Conservation (phyloP, 1,284 basidiomycete species). For the Sporisorium graminicola region DNA sequence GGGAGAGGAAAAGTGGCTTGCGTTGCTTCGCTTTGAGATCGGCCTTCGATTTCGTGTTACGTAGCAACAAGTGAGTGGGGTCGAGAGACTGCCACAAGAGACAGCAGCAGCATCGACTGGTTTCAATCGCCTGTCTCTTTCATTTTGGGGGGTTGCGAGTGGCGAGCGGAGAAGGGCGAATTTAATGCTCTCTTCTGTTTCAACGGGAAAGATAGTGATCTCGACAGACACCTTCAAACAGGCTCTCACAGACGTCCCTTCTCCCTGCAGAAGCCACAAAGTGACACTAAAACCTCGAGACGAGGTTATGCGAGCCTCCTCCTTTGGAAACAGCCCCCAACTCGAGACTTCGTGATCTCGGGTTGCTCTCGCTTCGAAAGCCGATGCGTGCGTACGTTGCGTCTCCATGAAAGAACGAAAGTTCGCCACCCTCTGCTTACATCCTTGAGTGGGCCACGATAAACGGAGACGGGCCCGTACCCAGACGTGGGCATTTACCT, state of each 20-base stretch:
- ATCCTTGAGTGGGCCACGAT: too few relatives aligned
- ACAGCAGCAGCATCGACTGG: neutral
- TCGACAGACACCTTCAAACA: neutral
- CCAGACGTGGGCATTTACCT: neutral
- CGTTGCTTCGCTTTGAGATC: neutral
- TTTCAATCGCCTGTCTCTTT: neutral
- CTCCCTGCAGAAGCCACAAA: constrained; percentile 2
- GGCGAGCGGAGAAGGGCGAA: too few relatives aligned
- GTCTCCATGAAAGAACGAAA: neutral
- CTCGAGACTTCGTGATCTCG: neutral
- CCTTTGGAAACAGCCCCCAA: too few relatives aligned
- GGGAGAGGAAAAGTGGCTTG: neutral
- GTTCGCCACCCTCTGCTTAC: neutral
- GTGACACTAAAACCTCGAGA: neutral
- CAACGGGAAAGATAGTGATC: neutral
- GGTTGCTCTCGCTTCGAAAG: neutral
- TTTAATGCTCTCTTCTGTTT: too few relatives aligned
- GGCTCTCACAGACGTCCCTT: neutral
- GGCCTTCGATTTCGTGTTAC: neutral
- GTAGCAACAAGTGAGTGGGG: neutral
- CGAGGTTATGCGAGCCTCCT: neutral
- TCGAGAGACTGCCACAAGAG: too few relatives aligned
- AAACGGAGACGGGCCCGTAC: too few relatives aligned
- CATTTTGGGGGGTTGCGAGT: neutral
- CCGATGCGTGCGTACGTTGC: neutral